phyloP scores from a whole-genome alignment of 1,284 basidiomycete species.

The Athelia psychrophila region DNA sequence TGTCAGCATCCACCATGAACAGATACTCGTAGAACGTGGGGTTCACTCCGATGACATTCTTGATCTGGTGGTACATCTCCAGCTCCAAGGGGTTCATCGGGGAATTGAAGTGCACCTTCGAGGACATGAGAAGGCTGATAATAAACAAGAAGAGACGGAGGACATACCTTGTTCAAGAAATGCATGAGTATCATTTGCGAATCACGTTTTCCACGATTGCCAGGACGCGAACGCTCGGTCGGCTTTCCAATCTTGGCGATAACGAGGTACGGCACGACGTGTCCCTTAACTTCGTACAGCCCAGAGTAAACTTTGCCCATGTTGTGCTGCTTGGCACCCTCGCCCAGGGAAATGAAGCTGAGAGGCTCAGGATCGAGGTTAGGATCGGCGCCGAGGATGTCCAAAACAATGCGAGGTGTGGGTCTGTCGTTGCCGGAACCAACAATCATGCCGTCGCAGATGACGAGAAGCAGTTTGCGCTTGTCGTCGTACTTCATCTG shows the following conservation, averaged over 20 bases:
- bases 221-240: slow-evolving; percentile 88
- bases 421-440: slow-evolving; percentile 93
- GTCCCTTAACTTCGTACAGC: slow-evolving; percentile 90
- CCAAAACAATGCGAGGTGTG: slow-evolving; percentile 91
- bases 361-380: slow-evolving; percentile 94
- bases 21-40: slow-evolving; percentile 98
- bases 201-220: slow-evolving; percentile 96
- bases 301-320: slow-evolving; percentile 99
- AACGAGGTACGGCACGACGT: slow-evolving; percentile 96
- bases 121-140: slow-evolving; percentile 6
- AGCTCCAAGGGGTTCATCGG: slow-evolving; percentile 97
- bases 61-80: slow-evolving; percentile 99
- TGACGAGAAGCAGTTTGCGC: slow-evolving; percentile 90
- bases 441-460: slow-evolving; percentile 99
- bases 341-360: slow-evolving; percentile 91
- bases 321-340: slow-evolving; percentile 95
- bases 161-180: slow-evolving; percentile 88
- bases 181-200: slow-evolving; percentile 96
- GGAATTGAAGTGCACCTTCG: slow-evolving; percentile 90
- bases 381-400: slow-evolving; percentile 93
- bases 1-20: slow-evolving; percentile 98
- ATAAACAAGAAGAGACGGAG: background rate
- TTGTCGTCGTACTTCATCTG: slow-evolving; percentile 98
- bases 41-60: slow-evolving; percentile 99
- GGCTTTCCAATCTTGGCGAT: slow-evolving; percentile 98